phyloP scores from a whole-genome alignment of 2,329 filamentous ascomycete species.

The Pseudogymnoascus sp. region DNA sequence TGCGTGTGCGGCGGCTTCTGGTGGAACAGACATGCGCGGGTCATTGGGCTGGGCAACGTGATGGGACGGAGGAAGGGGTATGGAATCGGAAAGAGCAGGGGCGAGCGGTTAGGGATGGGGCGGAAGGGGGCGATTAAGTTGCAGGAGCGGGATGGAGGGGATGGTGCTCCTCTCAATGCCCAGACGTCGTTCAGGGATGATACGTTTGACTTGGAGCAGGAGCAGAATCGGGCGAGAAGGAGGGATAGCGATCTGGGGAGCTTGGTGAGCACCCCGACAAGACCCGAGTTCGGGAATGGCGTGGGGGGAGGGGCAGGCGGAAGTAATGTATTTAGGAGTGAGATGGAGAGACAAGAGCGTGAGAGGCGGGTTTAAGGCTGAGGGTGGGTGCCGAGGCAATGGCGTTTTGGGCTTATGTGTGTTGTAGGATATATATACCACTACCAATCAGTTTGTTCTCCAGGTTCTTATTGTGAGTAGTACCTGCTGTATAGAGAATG shows the following conservation, averaged over 20 bases:
- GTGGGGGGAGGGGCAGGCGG: neutral
- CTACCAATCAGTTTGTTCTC: neutral
- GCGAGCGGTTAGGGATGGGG: constrained; percentile 23
- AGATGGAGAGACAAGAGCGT: constrained; percentile 1
- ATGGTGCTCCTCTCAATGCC: constrained; percentile 19
- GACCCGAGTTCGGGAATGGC: neutral
- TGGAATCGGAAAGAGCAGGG: constrained; percentile 22
- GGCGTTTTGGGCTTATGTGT: neutral
- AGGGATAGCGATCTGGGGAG: constrained; percentile 21
- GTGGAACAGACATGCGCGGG: constrained; percentile 22
- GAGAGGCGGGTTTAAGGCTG: neutral
- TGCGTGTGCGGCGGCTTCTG: constrained; percentile 20
- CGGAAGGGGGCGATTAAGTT: constrained; percentile 20
- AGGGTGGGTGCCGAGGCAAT: neutral
- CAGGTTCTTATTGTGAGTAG: neutral
- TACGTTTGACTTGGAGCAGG: neutral
- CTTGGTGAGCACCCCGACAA: constrained; percentile 19
- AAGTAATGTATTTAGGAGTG: neutral
- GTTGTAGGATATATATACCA: neutral
- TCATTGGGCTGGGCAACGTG: constrained; percentile 25
- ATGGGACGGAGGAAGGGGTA: constrained; percentile 26
- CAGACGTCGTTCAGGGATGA: constrained; percentile 12
- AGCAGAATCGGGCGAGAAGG: constrained; percentile 8
- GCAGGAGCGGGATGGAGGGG: constrained; percentile 19
- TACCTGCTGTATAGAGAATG: neutral